phyloP scores from a whole-genome alignment of 2,329 filamentous ascomycete genomes.

The Aspergillus bombycis region DNA sequence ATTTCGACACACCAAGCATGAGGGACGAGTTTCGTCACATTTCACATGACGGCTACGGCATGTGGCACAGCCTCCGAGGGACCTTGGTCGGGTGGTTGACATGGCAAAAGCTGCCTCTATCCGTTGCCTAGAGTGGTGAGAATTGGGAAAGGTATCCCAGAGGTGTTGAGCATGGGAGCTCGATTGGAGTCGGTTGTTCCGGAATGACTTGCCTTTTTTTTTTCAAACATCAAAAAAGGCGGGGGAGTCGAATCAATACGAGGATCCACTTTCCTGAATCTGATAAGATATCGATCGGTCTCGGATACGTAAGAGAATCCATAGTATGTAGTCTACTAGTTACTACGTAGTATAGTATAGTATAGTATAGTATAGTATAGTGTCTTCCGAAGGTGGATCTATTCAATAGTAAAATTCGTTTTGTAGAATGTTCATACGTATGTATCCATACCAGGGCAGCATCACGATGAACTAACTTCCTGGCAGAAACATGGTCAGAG shows the following conservation, averaged over 20 bases:
- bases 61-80: conserved; percentile 23
- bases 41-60: conserved; percentile 49
- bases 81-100: conserved; percentile 2
- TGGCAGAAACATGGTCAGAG: not conserved
- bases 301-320: too few relatives aligned
- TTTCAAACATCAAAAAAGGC: not conserved
- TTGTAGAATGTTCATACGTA: too few relatives aligned
- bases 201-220: not conserved
- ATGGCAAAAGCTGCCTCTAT: not conserved
- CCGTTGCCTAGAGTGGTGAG: not conserved
- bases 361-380: too few relatives aligned
- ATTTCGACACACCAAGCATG: conserved; percentile 43
- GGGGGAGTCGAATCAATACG: not conserved
- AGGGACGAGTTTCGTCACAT: conserved; percentile 49
- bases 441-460: too few relatives aligned
- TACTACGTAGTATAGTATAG: too few relatives aligned
- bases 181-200: not conserved
- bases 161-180: not conserved
- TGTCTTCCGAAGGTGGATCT: too few relatives aligned
- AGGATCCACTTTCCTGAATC: not conserved
- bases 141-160: not conserved
- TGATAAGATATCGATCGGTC: not conserved
- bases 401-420: not conserved
- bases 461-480: too few relatives aligned
- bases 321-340: too few relatives aligned